Evolutionary conservation across 768 basidiomycete species (phyloP).

Genomic region (Auriscalpium orientale): DNA sequence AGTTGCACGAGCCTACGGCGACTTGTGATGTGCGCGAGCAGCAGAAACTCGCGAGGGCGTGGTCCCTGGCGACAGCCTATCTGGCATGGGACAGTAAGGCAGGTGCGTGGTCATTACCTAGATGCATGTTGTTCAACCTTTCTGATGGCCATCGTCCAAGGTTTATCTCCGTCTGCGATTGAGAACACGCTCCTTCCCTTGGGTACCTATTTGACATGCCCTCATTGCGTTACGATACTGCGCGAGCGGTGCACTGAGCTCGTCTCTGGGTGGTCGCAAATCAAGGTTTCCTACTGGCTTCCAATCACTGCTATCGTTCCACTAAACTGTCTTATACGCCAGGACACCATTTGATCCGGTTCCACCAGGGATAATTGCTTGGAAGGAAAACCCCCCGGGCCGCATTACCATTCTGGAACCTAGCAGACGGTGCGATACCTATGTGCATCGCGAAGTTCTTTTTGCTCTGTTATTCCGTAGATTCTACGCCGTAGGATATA

Average conservation of each 20-base stretch:
- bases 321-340: too few relatives aligned
- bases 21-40: constrained; percentile 68
- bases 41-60: constrained; percentile 71
- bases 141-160: constrained; percentile 26
- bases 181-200: constrained; percentile 66
- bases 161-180: constrained; percentile 62
- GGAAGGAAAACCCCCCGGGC: too few relatives aligned
- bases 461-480: too few relatives aligned
- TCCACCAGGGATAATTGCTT: too few relatives aligned
- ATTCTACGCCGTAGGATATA: too few relatives aligned
- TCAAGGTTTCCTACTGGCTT: constrained; percentile 48
- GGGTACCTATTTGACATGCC: constrained; percentile 62
- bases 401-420: too few relatives aligned
- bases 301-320: too few relatives aligned
- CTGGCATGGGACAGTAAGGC: constrained; percentile 79
- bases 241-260: constrained; percentile 61
- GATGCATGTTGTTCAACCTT: not conserved
- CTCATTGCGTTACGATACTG: constrained; percentile 53
- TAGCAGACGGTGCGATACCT: too few relatives aligned
- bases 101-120: constrained; percentile 38
- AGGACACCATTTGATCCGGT: too few relatives aligned
- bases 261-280: constrained; percentile 68
- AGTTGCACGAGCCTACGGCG: constrained; percentile 63
- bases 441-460: too few relatives aligned
- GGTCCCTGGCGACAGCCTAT: constrained; percentile 78